Base-by-base conservation (phyloP, 2,329 filamentous ascomycete species). In the Aureobasidium namibiae region DNA sequence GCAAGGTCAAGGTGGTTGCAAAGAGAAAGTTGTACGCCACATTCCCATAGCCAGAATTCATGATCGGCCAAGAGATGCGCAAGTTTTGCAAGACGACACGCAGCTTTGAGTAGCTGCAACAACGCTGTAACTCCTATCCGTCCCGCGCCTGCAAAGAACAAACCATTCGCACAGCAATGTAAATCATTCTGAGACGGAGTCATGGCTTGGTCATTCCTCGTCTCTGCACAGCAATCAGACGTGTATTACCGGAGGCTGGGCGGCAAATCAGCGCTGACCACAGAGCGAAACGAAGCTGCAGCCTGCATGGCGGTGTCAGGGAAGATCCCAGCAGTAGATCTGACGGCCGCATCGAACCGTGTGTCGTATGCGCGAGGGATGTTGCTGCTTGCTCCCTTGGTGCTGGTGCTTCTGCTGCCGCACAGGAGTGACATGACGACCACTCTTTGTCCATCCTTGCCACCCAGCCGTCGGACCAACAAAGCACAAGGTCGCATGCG, bases 361-460 rank as follows among this genome's bases (percentile, higher is more conserved):
- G 38, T 59, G 57, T 52, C 45, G 56, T 45, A 59, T 34, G 56
- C 45, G 45, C 44, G 46, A 53, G 31, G 57, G 57, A 52, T 36
- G 52, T 26, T 56, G 52, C 42, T 57, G 54, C 54, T 57, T 38
- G 54, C 46, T 56, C 39, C 29, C 13, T 52, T 23, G 26, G 33
- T 44, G 52, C 39, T 56, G 39, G 38, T 56, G 36, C 41, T 31
- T 39, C 33, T 48, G 46, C 46, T 46, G 48, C 46, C 38, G 57
- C 34, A 49, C 18, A 59, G 26, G 26, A 36, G 44, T 50, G 57
- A 48, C 46, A 53, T 59, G 57, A 59, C 57, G 57, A 59, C 38
- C 57, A 44, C 24, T 39, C 57, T 59, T 52, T 59, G 57, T 59
- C 57, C 57, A 59, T 59, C 57, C 45, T 57, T 57, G 54, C 54